Percentiles rank a stretch among this genome's conserved stretches.
Conservation (phyloP, 1,139 yeast species). For the Geotrichum australiense region DNA sequence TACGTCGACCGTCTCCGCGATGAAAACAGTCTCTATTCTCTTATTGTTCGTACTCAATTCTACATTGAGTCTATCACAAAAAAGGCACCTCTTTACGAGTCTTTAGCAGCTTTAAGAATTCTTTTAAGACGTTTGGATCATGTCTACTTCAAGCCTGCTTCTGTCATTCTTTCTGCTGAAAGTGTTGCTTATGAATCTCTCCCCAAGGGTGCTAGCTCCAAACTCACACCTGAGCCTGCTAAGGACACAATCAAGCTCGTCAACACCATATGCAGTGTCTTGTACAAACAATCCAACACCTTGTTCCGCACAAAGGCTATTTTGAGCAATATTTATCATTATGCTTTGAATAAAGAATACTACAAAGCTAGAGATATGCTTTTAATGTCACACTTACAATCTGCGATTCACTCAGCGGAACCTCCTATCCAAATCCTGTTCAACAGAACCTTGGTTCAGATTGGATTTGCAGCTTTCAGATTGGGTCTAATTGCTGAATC, state of each 20-base stretch:
- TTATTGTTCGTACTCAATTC: constrained; percentile 77
- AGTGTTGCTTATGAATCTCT: constrained; percentile 58
- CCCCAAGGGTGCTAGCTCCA: constrained; percentile 31
- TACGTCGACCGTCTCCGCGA: constrained; percentile 87
- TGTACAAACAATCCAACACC: constrained; percentile 60
- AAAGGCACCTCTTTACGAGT: constrained; percentile 35
- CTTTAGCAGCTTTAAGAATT: constrained; percentile 51
- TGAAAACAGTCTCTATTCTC: constrained; percentile 67
- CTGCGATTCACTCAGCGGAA: constrained; percentile 76
- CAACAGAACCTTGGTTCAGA: constrained; percentile 92
- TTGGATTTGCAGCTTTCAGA: constrained; percentile 95
- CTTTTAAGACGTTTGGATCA: constrained; percentile 84
- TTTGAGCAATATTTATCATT: constrained; percentile 80
- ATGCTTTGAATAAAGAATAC: constrained; percentile 82
- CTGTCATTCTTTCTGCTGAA: constrained; percentile 66
- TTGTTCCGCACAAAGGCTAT: constrained; percentile 76
- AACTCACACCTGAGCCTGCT: constrained; percentile 31
- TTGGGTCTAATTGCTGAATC: constrained; percentile 79
- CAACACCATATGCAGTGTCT: constrained; percentile 55
- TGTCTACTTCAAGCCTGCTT: constrained; percentile 84
- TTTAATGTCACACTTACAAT: constrained; percentile 76
- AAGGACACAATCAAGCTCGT: constrained; percentile 49
- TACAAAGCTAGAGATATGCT: constrained; percentile 81
- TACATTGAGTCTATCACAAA: constrained; percentile 65
- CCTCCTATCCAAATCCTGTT: constrained; percentile 82